Evolutionary conservation across 2,329 filamentous ascomycete species (phyloP), one percentile per base, ranked within the genome.

Genomic region (Cladosporium austrohemisphaericum): DNA sequence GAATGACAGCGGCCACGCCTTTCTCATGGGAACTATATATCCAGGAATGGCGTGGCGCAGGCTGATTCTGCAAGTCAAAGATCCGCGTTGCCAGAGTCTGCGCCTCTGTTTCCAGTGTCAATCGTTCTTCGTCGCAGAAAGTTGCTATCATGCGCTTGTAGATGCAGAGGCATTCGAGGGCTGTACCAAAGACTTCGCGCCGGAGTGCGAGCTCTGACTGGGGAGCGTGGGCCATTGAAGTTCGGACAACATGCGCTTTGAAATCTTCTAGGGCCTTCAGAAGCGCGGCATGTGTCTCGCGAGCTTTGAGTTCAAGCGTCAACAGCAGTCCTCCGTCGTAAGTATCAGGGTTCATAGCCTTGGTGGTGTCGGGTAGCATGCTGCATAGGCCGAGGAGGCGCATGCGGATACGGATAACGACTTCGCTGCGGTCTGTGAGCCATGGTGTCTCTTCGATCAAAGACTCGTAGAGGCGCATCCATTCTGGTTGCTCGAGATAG

Each of bases 401-500:
- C n/a, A 53, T 52, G 23, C 61, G 59, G 5, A 60, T 19, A 10
- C 52, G 43, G 20, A 64, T 56, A 3, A 53, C 50, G 2, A 62
- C 35, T 18, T 49, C 33, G 43, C 54, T 57, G 2, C 60, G 57
- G 26, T 63, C 57, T 8, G 58, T 54, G 36, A 62, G 51, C 9
- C 50, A 20, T 3, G 48, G n/a, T 1, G 48, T 43, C 3, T 55
- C 53, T 20, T 53, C 20, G 16, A 37, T 52, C 5, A 60, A 10
- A 1, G 59, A 60, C 3, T 46, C 23, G 36, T 58, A 62, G 6
- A 63, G 51, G 3, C 46, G 36, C 31, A 47, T 56, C 61, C 66
- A 71, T 14, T 60, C 57, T 5, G 64, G 56, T 36, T 52, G 31
- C 22, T 67, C 65, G 14, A 65, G 52, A 36, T 65, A 68, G 23